Evolutionary conservation across 23 red algal genomes (phyloP).

Genomic region (Porphyridium purpureum): DNA sequence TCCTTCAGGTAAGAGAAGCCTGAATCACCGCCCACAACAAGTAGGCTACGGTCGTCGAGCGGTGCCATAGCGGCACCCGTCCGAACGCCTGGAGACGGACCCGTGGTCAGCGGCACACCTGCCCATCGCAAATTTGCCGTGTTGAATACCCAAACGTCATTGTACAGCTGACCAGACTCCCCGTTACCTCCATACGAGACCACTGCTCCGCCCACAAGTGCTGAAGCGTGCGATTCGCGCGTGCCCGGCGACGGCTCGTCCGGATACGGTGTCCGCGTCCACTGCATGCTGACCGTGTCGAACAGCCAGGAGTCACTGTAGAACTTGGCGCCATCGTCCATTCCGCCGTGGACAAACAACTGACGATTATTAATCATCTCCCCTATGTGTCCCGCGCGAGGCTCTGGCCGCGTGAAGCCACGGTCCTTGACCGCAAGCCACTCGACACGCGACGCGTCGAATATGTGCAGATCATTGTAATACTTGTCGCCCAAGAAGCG

Average conservation of each 20-base stretch:
- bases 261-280: constrained; percentile 22
- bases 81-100: constrained; percentile 14
- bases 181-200: constrained; percentile 31
- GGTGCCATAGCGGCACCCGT: constrained; percentile 23
- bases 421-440: constrained; percentile 32
- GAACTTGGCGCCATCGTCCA: constrained; percentile 21
- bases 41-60: constrained; percentile 9
- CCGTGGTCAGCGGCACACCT: constrained; percentile 4
- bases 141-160: constrained; percentile 30
- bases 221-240: constrained; percentile 35
- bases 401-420: constrained; percentile 9
- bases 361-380: constrained; percentile 21
- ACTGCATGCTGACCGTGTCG: constrained; percentile 13
- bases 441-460: constrained; percentile 19
- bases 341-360: constrained; percentile 34
- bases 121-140: constrained; percentile 22
- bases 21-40: constrained; percentile 30
- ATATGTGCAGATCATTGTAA: constrained; percentile 16
- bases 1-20: constrained; percentile 11
- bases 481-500: constrained; percentile 33
- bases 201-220: constrained; percentile 5
- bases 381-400: constrained; percentile 21
- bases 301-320: constrained; percentile 43
- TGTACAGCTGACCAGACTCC: not conserved
- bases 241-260: constrained; percentile 21